Percentiles rank a stretch among this genome's conserved stretches.
Evolutionary conservation across 2,329 filamentous ascomycete genomes (phyloP).

Genomic region (Diaporthe destruens): DNA sequence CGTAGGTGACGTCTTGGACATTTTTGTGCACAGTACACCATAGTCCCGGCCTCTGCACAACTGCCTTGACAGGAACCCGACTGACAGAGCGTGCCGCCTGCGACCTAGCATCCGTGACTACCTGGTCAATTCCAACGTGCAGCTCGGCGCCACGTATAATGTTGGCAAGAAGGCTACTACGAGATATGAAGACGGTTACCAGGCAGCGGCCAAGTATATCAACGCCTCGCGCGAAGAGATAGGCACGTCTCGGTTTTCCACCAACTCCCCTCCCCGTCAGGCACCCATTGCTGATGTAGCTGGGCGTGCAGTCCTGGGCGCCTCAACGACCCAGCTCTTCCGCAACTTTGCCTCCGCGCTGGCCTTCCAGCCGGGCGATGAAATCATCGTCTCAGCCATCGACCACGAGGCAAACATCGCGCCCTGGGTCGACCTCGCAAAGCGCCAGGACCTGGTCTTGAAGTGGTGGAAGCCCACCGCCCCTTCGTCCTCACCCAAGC

Average conservation of each 20-base stretch:
- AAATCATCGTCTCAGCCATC: slow-evolving; percentile 77
- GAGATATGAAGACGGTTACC: slow-evolving; percentile 70
- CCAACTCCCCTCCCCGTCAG: background rate
- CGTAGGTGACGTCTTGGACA: slow-evolving; percentile 58
- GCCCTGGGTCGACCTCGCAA: slow-evolving; percentile 78
- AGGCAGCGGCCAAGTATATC: slow-evolving; percentile 77
- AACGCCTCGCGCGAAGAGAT: slow-evolving; percentile 77
- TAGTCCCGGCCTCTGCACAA: background rate
- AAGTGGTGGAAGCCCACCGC: slow-evolving; percentile 75
- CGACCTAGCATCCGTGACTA: slow-evolving; percentile 71
- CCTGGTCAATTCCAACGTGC: slow-evolving; percentile 77
- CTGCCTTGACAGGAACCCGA: background rate
- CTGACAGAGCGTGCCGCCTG: background rate
- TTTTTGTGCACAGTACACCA: background rate
- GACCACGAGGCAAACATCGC: slow-evolving; percentile 85
- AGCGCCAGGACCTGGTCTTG: slow-evolving; percentile 68
- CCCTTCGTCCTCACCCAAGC: slow-evolving; percentile 61
- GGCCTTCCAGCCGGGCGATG: slow-evolving; percentile 67
- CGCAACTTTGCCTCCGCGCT: slow-evolving; percentile 75
- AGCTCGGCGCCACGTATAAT: slow-evolving; percentile 79
- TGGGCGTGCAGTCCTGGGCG: slow-evolving; percentile 68
- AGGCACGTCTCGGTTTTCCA: slow-evolving; percentile 55
- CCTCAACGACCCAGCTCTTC: slow-evolving; percentile 82
- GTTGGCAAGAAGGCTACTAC: slow-evolving; percentile 70
- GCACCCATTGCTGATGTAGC: background rate